Conservation (phyloP, 192 early-diverging fungal genomes). For the Chytriomyces confervae region DNA sequence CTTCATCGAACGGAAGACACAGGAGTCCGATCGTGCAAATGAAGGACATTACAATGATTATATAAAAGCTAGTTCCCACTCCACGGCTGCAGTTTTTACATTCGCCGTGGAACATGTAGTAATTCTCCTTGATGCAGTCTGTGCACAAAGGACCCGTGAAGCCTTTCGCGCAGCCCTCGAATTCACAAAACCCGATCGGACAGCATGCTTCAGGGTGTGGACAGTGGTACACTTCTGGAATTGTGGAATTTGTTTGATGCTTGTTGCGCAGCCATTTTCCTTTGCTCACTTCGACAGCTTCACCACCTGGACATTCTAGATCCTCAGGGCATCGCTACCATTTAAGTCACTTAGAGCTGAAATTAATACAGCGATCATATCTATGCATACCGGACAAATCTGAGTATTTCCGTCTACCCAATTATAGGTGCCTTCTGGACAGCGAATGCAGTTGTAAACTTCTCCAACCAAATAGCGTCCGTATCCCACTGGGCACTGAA, state of each 20-base stretch:
- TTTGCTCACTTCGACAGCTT: background rate
- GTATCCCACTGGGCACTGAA: background rate
- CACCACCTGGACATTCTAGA: slow-evolving; percentile 2
- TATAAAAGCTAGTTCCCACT: background rate
- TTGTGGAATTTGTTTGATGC: background rate
- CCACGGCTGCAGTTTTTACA: slow-evolving; percentile 4
- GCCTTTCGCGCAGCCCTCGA: background rate
- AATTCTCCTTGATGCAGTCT: slow-evolving; percentile 4
- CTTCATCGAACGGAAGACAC: slow-evolving; percentile 15
- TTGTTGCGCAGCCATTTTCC: background rate
- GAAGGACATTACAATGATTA: background rate
- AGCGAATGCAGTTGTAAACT: background rate
- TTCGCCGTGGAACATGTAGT: background rate
- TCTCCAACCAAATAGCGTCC: background rate
- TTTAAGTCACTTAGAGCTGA: background rate
- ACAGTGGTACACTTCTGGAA: slow-evolving; percentile 11
- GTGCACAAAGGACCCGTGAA: slow-evolving; percentile 31
- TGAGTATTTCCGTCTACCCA: background rate
- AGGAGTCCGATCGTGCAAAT: slow-evolving; percentile 13
- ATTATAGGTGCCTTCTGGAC: slow-evolving; percentile 1
- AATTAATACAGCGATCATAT: background rate
- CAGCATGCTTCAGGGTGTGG: slow-evolving; percentile 20
- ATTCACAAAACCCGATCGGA: slow-evolving; percentile 7
- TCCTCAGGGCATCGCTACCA: background rate
- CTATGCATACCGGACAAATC: background rate